A percentile compares a stretch with the other conserved stretches of the same genome.
These are phyloP conservation scores for Fusarium clavum DNA, from an alignment of 2,329 filamentous ascomycete species.

Conservation along the genomic window DNA sequence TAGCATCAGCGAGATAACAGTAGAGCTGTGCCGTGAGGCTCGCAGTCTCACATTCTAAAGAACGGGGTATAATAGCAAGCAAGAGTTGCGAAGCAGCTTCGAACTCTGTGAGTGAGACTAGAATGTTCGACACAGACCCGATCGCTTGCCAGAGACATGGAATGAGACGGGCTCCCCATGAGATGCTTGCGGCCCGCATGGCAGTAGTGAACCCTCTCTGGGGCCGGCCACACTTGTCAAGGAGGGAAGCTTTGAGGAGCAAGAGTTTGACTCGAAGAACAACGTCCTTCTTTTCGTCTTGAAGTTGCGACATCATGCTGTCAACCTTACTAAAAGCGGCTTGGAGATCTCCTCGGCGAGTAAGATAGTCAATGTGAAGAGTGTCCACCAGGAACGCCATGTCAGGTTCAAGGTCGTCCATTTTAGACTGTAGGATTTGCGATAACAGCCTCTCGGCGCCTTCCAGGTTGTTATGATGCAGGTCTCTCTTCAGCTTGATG, in stretches of 20 bases:
- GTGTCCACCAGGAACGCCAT: slow-evolving; percentile 63
- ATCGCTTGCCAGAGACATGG: slow-evolving; percentile 79
- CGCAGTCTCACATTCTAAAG: slow-evolving; percentile 76
- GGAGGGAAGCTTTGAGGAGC: slow-evolving; percentile 77
- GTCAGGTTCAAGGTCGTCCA: slow-evolving; percentile 64
- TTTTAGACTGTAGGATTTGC: slow-evolving; percentile 64
- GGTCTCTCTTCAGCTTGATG: slow-evolving; percentile 71
- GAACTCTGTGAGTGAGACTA: slow-evolving; percentile 78
- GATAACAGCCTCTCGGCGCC: slow-evolving; percentile 63
- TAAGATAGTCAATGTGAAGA: slow-evolving; percentile 64
- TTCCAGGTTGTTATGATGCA: slow-evolving; percentile 67
- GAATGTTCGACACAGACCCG: slow-evolving; percentile 73
- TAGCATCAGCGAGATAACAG: slow-evolving; percentile 77
- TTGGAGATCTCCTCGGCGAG: slow-evolving; percentile 60
- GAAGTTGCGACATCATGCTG: slow-evolving; percentile 54
- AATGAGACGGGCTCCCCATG: slow-evolving; percentile 76
- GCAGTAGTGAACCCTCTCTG: slow-evolving; percentile 82
- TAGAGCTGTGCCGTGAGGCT: slow-evolving; percentile 75
- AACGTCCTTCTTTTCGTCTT: slow-evolving; percentile 64
- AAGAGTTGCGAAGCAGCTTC: slow-evolving; percentile 73
- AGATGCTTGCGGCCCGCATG: slow-evolving; percentile 79
- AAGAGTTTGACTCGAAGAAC: slow-evolving; percentile 77
- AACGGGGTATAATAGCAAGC: slow-evolving; percentile 77
- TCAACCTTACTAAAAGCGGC: slow-evolving; percentile 63
- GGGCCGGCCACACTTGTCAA: slow-evolving; percentile 74